Percentiles rank a stretch among this genome's conserved stretches.
These are phyloP conservation scores for Drosera spatulata DNA, from an alignment of 179 eudicot genomes.

Conservation along the genomic window DNA sequence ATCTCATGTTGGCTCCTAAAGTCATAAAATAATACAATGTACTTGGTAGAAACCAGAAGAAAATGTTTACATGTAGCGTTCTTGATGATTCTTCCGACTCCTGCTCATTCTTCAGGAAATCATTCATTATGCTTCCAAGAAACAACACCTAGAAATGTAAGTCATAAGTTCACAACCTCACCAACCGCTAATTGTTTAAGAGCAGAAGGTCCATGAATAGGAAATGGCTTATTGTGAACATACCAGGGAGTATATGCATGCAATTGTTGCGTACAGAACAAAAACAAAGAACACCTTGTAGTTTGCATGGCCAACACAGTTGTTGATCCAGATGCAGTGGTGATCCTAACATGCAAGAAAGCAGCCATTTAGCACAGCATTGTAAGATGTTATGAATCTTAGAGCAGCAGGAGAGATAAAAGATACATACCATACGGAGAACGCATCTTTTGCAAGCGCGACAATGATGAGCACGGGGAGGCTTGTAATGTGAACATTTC, in stretches of 20 bases:
- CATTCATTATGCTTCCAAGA: slow-evolving; percentile 61
- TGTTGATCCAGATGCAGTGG: slow-evolving; percentile 95
- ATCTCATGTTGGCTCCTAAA: neutral
- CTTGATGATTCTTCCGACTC: slow-evolving; percentile 47
- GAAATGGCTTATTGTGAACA: slow-evolving; percentile 11
- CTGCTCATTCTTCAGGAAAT: slow-evolving; percentile 37
- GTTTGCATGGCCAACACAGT: slow-evolving; percentile 93
- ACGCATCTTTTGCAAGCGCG: slow-evolving; percentile 91
- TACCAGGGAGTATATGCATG: slow-evolving; percentile 88
- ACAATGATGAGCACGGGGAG: slow-evolving; percentile 98
- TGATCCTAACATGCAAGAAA: slow-evolving; percentile 65
- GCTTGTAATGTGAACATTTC: slow-evolving; percentile 86
- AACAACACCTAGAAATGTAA: slow-evolving; percentile 61
- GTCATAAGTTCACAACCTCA: neutral
- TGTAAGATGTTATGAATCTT: slow-evolving; percentile 4
- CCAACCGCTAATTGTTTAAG: neutral
- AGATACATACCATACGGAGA: slow-evolving; percentile 65
- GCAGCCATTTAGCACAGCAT: slow-evolving; percentile 19
- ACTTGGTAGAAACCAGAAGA: neutral
- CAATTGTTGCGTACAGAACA: slow-evolving; percentile 65
- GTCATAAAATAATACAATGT: neutral
- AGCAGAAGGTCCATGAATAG: neutral
- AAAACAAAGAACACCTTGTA: slow-evolving; percentile 85
- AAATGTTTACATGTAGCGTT: slow-evolving; percentile 50
- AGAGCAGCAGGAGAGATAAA: slow-evolving; percentile 7